A percentile compares a stretch with the other conserved stretches of the same genome.
Conservation (phyloP, 2,329 filamentous ascomycete genomes). For the Aspergillus ochraceoroseus region DNA sequence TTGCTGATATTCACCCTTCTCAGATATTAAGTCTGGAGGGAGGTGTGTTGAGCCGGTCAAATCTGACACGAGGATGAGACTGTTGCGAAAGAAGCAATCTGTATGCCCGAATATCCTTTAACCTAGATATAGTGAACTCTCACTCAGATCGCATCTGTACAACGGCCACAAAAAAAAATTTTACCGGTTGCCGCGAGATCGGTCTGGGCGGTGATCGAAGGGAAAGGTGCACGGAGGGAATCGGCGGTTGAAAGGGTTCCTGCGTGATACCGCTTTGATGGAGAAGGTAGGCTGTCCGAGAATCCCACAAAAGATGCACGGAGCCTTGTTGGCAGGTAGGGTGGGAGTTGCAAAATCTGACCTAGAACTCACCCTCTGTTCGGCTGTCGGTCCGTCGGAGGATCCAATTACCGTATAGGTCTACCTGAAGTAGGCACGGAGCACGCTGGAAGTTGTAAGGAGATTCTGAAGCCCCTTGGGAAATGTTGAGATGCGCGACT, state of each 20-base stretch:
- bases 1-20: slow-evolving; percentile 23
- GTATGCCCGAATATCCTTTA: slow-evolving; percentile 8
- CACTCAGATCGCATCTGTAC: slow-evolving; percentile 28
- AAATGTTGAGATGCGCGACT: slow-evolving; percentile 25
- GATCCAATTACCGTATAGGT: slow-evolving; percentile 13
- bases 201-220: slow-evolving; percentile 15
- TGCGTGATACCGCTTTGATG: slow-evolving; percentile 3
- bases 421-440: too few species aligned
- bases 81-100: slow-evolving; percentile 4
- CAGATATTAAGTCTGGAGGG: slow-evolving; percentile 10
- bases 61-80: slow-evolving; percentile 8
- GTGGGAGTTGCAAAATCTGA: slow-evolving; percentile 7
- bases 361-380: slow-evolving; percentile 13
- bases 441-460: too few species aligned
- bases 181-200: slow-evolving; percentile 4
- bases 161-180: slow-evolving; percentile 8
- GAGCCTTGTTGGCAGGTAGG: slow-evolving; percentile 5
- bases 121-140: slow-evolving; percentile 16
- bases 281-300: not conserved
- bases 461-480: slow-evolving; percentile 22
- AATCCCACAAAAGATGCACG: not conserved
- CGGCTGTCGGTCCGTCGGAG: slow-evolving; percentile 16
- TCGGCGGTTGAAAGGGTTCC: slow-evolving; percentile 3
- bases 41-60: slow-evolving; percentile 8
- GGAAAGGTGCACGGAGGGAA: slow-evolving; percentile 14